These are phyloP conservation scores for Spatholobus suberectus DNA, from an alignment of 306 rosid species.

Conservation along the genomic window DNA sequence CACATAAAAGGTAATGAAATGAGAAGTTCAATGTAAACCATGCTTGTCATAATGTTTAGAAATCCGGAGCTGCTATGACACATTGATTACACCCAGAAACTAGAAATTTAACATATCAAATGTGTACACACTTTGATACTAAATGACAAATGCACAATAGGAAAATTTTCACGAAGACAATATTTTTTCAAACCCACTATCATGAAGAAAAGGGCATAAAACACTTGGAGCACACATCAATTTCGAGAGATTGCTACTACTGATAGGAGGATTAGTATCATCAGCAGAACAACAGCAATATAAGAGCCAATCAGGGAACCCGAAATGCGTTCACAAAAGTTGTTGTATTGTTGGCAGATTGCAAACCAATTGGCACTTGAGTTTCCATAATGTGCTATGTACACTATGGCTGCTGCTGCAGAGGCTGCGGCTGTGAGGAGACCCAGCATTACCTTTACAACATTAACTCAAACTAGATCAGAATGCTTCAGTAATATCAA, in stretches of 20 bases:
- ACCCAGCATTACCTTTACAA: slow-evolving; percentile 61
- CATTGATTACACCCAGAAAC: slow-evolving; percentile 2
- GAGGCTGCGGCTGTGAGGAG: slow-evolving; percentile 61
- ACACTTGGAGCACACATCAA: slow-evolving; percentile 30
- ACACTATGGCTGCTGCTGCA: slow-evolving; percentile 60
- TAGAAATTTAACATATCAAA: not conserved
- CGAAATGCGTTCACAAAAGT: slow-evolving; percentile 57
- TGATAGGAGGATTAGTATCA: slow-evolving; percentile 51
- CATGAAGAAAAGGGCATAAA: not conserved
- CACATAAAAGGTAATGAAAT: slow-evolving; percentile 4
- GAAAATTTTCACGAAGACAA: not conserved
- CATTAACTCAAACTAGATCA: not conserved
- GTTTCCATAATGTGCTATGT: slow-evolving; percentile 65
- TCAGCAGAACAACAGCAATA: slow-evolving; percentile 40
- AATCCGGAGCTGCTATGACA: not conserved
- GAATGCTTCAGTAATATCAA: not conserved
- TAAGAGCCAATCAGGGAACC: slow-evolving; percentile 66
- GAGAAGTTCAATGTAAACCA: not conserved
- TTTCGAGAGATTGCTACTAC: slow-evolving; percentile 53
- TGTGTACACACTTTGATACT: not conserved
- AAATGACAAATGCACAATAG: not conserved
- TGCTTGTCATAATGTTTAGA: not conserved
- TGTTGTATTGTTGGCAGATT: slow-evolving; percentile 58
- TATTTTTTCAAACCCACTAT: not conserved
- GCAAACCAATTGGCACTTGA: slow-evolving; percentile 60